phyloP scores from a whole-genome alignment of 2,329 filamentous ascomycete species.

The Verticillium nubilum region DNA sequence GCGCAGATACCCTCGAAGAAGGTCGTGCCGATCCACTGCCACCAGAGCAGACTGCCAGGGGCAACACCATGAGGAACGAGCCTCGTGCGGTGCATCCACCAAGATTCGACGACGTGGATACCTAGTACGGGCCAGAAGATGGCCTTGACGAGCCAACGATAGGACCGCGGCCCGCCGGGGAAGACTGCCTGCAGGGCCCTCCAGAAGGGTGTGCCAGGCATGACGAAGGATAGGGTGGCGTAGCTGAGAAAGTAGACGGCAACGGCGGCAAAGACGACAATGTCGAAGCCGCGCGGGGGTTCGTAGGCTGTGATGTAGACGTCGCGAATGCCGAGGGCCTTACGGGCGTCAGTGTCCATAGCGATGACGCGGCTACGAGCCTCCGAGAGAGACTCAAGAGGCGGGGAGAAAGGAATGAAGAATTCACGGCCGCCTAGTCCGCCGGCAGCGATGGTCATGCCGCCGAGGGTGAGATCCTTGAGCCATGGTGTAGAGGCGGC shows the following conservation, averaged over 20 bases:
- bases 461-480: conserved; percentile 56
- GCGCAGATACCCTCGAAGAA: conserved; percentile 49
- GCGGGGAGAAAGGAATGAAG: conserved; percentile 61
- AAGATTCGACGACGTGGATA: conserved; percentile 63
- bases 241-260: conserved; percentile 48
- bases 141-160: conserved; percentile 51
- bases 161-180: conserved; percentile 53
- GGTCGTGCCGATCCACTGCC: conserved; percentile 44
- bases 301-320: conserved; percentile 34
- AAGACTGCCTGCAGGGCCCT: conserved; percentile 42
- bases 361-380: conserved; percentile 65
- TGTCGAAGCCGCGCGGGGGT: conserved; percentile 37
- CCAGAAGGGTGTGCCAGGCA: conserved; percentile 45
- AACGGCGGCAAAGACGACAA: conserved; percentile 49
- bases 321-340: conserved; percentile 53
- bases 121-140: conserved; percentile 54
- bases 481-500: conserved; percentile 55
- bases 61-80: conserved; percentile 42
- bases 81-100: conserved; percentile 41
- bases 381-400: conserved; percentile 63
- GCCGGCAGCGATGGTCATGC: conserved; percentile 52
- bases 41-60: conserved; percentile 43
- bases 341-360: conserved; percentile 56
- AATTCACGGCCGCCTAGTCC: conserved; percentile 36
- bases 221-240: conserved; percentile 42